Base-by-base conservation (phyloP, 345 rosid species). In the Microthlaspi erraticum region DNA sequence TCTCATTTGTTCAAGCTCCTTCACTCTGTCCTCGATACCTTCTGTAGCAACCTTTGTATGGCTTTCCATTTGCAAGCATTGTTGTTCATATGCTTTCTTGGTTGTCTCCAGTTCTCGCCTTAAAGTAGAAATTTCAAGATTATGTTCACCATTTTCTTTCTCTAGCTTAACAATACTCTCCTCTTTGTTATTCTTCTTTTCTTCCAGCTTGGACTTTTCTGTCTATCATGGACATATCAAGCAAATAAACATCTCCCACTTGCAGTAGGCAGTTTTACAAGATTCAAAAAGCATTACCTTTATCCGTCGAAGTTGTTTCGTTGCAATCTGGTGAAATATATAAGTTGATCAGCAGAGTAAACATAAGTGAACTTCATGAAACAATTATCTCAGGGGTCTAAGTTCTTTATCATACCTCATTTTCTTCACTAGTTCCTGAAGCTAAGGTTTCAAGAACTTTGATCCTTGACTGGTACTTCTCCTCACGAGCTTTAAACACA, bases 401-500 rank as follows among this genome's bases (percentile, higher is more conserved):
- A 68, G n/a, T 16, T 42, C 14, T 54, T 44, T 36, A 60, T 49
- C 65, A 43, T 73, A 91, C 98, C 96, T 83, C 83, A n/a, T 83
- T 77, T 64, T 87, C 93, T 68, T 89, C 93, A 49, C 76, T 75
- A 46, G 83, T 73, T 52, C 86, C 96, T 14, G 91, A 83, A 39
- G 97, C 98, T 64, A 94, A 89, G 72, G 90, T 85, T 81, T 94
- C 99, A 52, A 94, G 98, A 55, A 91, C 95, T 65, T 80, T 83
- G 37, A 94, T 85, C 79, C 93, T 89, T 0, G 96, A 89, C 66
- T 83, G 90, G 59, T 86, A 88, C 82, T 88, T 89, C 77, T 94
- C 99, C 81, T 94, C 99, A 8, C 92, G 96, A 61, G 85, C 71
- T 85, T 88, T 94, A 51, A 88, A 91, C n/a, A 88, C 86, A 79